These are phyloP conservation scores for Phytophthora syringae DNA, from an alignment of 352 stramenopile genomes.

Conservation along the genomic window DNA sequence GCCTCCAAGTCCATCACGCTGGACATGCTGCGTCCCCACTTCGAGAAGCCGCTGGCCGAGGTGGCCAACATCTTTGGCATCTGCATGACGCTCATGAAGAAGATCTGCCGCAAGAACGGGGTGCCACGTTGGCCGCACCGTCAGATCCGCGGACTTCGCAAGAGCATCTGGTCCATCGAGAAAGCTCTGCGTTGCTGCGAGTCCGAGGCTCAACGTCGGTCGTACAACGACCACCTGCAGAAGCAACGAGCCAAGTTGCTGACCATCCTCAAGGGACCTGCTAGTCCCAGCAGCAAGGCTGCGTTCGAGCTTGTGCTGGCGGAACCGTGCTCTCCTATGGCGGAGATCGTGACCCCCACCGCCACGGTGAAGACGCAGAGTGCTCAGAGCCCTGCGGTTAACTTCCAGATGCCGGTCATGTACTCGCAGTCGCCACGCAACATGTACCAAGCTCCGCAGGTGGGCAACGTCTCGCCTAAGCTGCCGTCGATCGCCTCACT, in stretches of 20 bases:
- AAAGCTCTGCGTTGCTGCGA: conserved; percentile 75
- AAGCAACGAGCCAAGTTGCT: conserved; percentile 77
- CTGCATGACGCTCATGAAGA: conserved; percentile 88
- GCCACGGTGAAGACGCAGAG: conserved; percentile 4
- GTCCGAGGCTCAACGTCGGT: conserved; percentile 63
- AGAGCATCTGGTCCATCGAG: conserved; percentile 84
- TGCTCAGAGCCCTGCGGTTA: conserved; percentile 6
- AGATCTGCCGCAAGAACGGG: conserved; percentile 84
- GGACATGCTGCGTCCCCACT: conserved; percentile 72
- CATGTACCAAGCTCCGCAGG: conserved; percentile 16
- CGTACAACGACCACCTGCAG: conserved; percentile 77
- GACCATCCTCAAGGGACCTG: conserved; percentile 68
- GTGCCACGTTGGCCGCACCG: conserved; percentile 77
- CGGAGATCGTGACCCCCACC: conserved; percentile 45
- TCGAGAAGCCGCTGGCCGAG: conserved; percentile 78
- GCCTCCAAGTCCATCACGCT: conserved; percentile 84
- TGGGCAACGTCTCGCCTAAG: conserved; percentile 36
- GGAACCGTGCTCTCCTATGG: conserved; percentile 66
- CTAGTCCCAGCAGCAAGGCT: conserved; percentile 51
- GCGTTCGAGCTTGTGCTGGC: conserved; percentile 71
- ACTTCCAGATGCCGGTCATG: conserved; percentile 32
- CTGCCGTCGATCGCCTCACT: conserved; percentile 72
- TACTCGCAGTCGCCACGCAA: conserved; percentile 22
- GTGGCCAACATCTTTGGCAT: conserved; percentile 80
- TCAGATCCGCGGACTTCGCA: conserved; percentile 74